These are phyloP conservation scores for Ilyonectria sp. DNA, from an alignment of 2,329 filamentous ascomycete genomes.

Conservation along the genomic window DNA sequence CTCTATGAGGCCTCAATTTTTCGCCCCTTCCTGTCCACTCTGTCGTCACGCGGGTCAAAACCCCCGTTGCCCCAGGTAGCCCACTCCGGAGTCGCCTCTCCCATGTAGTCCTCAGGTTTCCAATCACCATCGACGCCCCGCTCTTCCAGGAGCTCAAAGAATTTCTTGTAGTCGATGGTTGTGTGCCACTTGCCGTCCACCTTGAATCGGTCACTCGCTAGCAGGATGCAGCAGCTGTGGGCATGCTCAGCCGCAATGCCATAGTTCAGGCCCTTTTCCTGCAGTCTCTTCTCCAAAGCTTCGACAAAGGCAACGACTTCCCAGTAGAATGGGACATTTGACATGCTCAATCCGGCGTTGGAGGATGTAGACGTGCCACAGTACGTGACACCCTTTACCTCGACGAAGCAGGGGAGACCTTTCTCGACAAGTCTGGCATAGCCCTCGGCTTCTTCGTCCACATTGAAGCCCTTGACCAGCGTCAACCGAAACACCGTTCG, in stretches of 20 bases:
- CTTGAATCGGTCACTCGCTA: conserved; percentile 86
- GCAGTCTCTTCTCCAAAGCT: conserved; percentile 79
- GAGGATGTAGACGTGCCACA: conserved; percentile 91
- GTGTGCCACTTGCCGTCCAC: conserved; percentile 89
- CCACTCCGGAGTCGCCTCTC: conserved; percentile 89
- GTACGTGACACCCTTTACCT: conserved; percentile 97
- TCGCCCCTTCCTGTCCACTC: conserved; percentile 89
- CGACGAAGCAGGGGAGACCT: conserved; percentile 91
- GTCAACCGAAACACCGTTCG: conserved; percentile 96
- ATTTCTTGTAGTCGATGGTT: conserved; percentile 88
- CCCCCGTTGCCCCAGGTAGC: conserved; percentile 95
- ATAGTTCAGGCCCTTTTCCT: conserved; percentile 81
- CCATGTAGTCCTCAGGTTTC: conserved; percentile 92
- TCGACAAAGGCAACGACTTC: conserved; percentile 89
- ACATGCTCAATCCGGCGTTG: conserved; percentile 92
- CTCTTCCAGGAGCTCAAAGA: conserved; percentile 87
- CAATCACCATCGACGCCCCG: conserved; percentile 78
- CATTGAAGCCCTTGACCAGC: conserved; percentile 97
- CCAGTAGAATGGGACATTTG: conserved; percentile 96
- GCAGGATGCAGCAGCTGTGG: conserved; percentile 92
- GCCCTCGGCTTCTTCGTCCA: conserved; percentile 91
- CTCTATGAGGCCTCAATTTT: conserved; percentile 62
- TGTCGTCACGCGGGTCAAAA: conserved; percentile 90
- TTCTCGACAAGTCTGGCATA: conserved; percentile 92
- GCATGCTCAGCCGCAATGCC: conserved; percentile 96